Conservation (phyloP, 208 protist species). For the Trypanosoma boissoni region DNA sequence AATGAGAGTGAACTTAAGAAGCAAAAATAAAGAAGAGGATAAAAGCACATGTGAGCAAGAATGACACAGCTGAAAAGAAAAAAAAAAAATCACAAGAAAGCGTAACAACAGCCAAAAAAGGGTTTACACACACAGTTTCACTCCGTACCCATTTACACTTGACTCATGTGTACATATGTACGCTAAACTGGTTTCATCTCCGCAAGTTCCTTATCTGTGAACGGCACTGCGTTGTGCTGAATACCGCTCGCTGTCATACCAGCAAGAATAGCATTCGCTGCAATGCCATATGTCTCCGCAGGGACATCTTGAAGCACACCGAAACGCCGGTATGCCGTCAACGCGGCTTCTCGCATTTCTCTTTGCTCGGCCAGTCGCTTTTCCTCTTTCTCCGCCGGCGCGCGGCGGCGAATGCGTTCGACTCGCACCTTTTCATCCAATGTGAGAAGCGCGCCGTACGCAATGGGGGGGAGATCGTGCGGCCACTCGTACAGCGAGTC, state of each 20-base stretch:
- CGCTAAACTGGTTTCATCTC: slow-evolving; percentile 37
- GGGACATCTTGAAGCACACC: slow-evolving; percentile 35
- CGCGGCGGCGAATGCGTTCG: slow-evolving; percentile 45
- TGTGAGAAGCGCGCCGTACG: slow-evolving; percentile 35
- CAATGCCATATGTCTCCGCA: slow-evolving; percentile 35
- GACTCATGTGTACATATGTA: neutral
- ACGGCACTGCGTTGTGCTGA: slow-evolving; percentile 26
- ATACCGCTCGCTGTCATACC: slow-evolving; percentile 28
- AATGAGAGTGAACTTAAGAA: neutral
- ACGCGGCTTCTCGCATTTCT: slow-evolving; percentile 52
- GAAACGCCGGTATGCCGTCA: slow-evolving; percentile 53
- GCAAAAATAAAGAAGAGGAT: neutral
- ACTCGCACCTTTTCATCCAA: slow-evolving; percentile 61
- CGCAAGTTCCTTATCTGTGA: slow-evolving; percentile 38
- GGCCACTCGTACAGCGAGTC: slow-evolving; percentile 59
- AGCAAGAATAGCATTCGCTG: slow-evolving; percentile 55
- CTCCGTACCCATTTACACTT: neutral
- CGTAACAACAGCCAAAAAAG: neutral
- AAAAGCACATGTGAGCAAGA: slow-evolving; percentile 1
- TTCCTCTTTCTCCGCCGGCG: slow-evolving; percentile 64
- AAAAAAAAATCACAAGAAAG: slow-evolving; percentile 8
- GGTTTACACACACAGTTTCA: neutral
- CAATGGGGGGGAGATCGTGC: slow-evolving; percentile 29
- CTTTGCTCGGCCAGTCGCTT: slow-evolving; percentile 34
- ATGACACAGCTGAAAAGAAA: neutral